phyloP scores from a whole-genome alignment of 352 stramenopile species.

The Phytophthora litchii region DNA sequence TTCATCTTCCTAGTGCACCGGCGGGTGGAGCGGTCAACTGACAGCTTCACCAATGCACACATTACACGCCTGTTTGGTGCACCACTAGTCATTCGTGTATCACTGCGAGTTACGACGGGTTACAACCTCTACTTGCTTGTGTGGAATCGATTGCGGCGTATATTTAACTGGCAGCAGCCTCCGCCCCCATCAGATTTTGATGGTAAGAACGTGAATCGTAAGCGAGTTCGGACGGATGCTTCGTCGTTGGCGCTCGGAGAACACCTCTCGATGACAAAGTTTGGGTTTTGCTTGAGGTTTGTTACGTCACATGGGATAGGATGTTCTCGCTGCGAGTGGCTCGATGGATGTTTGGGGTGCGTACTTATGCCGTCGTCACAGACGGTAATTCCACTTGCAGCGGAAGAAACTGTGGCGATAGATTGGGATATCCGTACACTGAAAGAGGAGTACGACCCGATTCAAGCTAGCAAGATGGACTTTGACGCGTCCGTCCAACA shows the following conservation, averaged over 20 bases:
- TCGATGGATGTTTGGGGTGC: slow-evolving; percentile 87
- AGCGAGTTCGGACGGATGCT: slow-evolving; percentile 44
- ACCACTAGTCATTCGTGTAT: slow-evolving; percentile 76
- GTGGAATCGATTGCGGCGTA: slow-evolving; percentile 78
- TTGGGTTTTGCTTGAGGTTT: slow-evolving; percentile 86
- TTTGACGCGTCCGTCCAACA: slow-evolving; percentile 65
- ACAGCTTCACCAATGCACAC: slow-evolving; percentile 83
- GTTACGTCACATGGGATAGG: slow-evolving; percentile 83
- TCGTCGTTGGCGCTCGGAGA: slow-evolving; percentile 68
- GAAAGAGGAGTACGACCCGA: slow-evolving; percentile 87
- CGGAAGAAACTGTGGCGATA: slow-evolving; percentile 86
- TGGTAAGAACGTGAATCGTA: slow-evolving; percentile 13
- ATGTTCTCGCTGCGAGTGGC: slow-evolving; percentile 89
- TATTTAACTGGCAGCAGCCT: slow-evolving; percentile 84
- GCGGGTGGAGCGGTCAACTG: slow-evolving; percentile 78
- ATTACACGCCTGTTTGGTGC: slow-evolving; percentile 82
- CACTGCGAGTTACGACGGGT: slow-evolving; percentile 58
- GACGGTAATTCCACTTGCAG: slow-evolving; percentile 51
- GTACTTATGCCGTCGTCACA: slow-evolving; percentile 66
- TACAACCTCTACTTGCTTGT: slow-evolving; percentile 83
- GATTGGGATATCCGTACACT: slow-evolving; percentile 91
- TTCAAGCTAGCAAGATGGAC: slow-evolving; percentile 84
- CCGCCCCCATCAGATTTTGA: slow-evolving; percentile 41
- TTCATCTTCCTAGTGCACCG: slow-evolving; percentile 87
- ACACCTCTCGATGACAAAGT: slow-evolving; percentile 68